These are phyloP conservation scores for Batrachochytrium dendrobatidis DNA, from an alignment of 371 early-diverging fungal species.

Conservation along the genomic window DNA sequence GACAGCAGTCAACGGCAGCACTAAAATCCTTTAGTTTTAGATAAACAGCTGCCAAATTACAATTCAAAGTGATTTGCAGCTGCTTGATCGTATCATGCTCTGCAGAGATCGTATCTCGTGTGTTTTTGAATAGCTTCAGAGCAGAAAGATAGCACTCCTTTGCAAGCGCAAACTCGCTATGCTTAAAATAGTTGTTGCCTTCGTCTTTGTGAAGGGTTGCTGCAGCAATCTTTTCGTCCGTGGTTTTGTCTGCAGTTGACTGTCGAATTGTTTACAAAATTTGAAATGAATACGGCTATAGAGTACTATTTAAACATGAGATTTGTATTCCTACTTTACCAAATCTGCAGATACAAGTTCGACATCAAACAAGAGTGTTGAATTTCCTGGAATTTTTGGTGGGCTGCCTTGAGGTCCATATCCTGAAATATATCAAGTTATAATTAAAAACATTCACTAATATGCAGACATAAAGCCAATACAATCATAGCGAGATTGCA, in stretches of 20 bases:
- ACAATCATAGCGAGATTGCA: too few species aligned
- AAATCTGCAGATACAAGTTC: constrained; percentile 15
- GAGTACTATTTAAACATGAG: neutral
- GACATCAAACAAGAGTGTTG: constrained; percentile 40
- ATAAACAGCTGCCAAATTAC: constrained; percentile 22
- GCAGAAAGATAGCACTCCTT: constrained; percentile 13
- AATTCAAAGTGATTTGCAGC: constrained; percentile 18
- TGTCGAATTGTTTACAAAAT: too few species aligned
- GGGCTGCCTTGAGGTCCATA: constrained; percentile 23
- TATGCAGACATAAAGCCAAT: neutral
- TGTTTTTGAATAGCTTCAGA: constrained; percentile 3
- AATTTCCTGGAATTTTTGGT: constrained; percentile 38
- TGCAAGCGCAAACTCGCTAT: constrained; percentile 12
- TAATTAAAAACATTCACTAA: too few species aligned
- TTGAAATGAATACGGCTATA: neutral
- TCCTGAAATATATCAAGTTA: neutral
- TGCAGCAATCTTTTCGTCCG: constrained; percentile 17
- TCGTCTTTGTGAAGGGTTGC: constrained; percentile 18
- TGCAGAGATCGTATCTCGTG: constrained; percentile 19
- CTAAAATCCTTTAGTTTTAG: constrained; percentile 16
- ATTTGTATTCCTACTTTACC: neutral
- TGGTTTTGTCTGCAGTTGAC: constrained; percentile 9
- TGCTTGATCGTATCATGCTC: constrained; percentile 13
- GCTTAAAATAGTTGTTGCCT: constrained; percentile 31
- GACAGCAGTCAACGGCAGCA: constrained; percentile 12